Base-by-base conservation (phyloP, 2,329 filamentous ascomycete genomes). In the Drechmeria coniospora region DNA sequence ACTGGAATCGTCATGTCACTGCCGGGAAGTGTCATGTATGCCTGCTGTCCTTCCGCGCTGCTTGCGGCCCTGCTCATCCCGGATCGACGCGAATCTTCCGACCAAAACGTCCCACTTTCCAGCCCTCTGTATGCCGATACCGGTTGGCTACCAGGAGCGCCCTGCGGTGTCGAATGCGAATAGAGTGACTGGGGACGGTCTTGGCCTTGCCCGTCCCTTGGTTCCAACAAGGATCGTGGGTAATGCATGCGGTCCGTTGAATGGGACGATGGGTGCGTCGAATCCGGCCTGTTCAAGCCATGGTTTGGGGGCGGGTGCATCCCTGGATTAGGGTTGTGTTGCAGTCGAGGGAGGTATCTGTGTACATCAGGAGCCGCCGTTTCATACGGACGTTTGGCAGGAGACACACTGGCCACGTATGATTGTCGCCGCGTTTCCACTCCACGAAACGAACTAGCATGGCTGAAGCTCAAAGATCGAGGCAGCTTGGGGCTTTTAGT, bases 1-100 rank as follows among this genome's bases (percentile, higher is more conserved):
- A 86, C 71, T 8, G 62, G 51, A 23, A 71, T 65, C 3, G 51
- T 49, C 5, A 44, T 46, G 18, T 53, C 51, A 19, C 43, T 52
- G 12, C 53, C 51, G 4, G 54, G 53, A 8, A 56, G 34, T 8
- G 47, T 47, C 49, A 56, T 52, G 27, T 44, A 51, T n/a, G 50
- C 51, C 27, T 55, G 50, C 23, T 54, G 51, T 15, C 47, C 48
- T 21, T 55, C 50, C 12, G 44, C 31, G 9, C 39, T 41, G 16
- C 45, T 35, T 28, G 47, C 32, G 2, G 34, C 39, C 12, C 35
- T 40, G 8, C 40, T 38, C 12, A 47, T 38, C 11, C 37, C 41
- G 4, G 47, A 41, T 27, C 49, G 42, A 21, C 48, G 47, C 32
- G 50, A 36, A 23, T 42, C 41, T 22, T 53, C 51, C 3, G 51